Conservation (phyloP, 371 early-diverging fungal genomes). For the Mucor ambiguus region DNA sequence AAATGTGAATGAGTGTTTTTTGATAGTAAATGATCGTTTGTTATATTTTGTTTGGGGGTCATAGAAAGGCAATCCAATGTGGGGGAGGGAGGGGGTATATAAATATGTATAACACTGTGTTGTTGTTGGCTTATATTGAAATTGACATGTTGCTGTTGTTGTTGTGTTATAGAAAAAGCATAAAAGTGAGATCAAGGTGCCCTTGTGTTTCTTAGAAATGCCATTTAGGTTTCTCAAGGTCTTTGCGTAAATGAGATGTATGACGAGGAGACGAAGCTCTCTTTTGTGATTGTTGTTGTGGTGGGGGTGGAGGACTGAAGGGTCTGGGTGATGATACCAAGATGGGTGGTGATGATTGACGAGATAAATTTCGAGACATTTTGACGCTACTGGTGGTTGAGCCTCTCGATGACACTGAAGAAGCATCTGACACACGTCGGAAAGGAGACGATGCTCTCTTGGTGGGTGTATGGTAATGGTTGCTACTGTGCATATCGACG, state of each 20-base stretch:
- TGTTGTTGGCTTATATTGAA: background rate
- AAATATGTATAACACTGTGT: background rate
- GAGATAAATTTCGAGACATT: conserved; percentile 21
- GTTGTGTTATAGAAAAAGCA: background rate
- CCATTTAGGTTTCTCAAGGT: conserved; percentile 36
- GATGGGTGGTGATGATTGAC: conserved; percentile 31
- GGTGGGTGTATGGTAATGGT: background rate
- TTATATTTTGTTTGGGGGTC: background rate
- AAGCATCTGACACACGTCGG: conserved; percentile 24
- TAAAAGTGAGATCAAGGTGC: background rate
- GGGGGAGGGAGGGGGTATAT: background rate
- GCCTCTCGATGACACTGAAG: background rate
- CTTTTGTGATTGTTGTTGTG: conserved; percentile 3
- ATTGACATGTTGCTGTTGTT: background rate
- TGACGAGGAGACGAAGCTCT: conserved; percentile 19
- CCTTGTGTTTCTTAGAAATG: conserved; percentile 12
- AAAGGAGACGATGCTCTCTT: background rate
- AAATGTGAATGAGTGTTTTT: background rate
- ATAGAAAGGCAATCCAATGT: background rate
- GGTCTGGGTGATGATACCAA: conserved; percentile 16
- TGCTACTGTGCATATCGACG: background rate
- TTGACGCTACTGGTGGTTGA: conserved; percentile 11
- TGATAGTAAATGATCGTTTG: background rate
- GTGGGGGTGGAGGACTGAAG: conserved; percentile 17
- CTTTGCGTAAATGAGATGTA: conserved; percentile 21